Conservation (phyloP, 352 stramenopile genomes). For the Phytophthora tubulina region DNA sequence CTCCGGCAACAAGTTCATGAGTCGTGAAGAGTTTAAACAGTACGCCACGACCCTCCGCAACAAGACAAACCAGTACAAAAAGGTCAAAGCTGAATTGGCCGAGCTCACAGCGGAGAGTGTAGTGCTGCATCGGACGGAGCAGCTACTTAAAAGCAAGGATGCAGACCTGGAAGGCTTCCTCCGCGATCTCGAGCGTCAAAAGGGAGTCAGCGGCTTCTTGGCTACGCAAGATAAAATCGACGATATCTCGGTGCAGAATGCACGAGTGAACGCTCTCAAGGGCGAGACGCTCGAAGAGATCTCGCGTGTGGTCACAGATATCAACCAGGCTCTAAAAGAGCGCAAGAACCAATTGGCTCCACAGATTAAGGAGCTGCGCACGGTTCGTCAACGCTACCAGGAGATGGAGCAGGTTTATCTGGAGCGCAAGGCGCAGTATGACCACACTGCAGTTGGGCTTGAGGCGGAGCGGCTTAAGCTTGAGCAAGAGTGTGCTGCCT, state of each 20-base stretch:
- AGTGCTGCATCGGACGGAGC: conserved; percentile 92
- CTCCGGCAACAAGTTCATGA: conserved; percentile 81
- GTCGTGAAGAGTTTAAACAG: conserved; percentile 91
- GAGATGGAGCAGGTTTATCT: conserved; percentile 92
- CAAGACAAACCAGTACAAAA: conserved; percentile 94
- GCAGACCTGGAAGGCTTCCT: conserved; percentile 89
- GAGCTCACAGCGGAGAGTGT: conserved; percentile 90
- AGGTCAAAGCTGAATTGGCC: conserved; percentile 89
- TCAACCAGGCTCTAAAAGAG: conserved; percentile 92
- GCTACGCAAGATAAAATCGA: conserved; percentile 91
- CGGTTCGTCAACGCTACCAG: conserved; percentile 89
- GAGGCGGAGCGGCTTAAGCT: conserved; percentile 92
- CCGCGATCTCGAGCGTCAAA: conserved; percentile 83
- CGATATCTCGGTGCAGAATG: conserved; percentile 88
- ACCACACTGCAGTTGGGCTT: conserved; percentile 88
- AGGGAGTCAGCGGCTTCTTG: conserved; percentile 87
- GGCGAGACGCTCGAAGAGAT: conserved; percentile 95
- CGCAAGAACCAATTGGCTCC: conserved; percentile 93
- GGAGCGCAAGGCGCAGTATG: conserved; percentile 90
- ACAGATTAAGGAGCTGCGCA: conserved; percentile 93
- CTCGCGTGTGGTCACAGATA: conserved; percentile 91
- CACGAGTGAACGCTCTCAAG: conserved; percentile 92
- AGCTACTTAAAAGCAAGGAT: conserved; percentile 89
- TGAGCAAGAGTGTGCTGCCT: conserved; percentile 89
- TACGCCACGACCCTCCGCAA: conserved; percentile 91